A percentile compares a stretch with the other conserved stretches of the same genome.
These are phyloP conservation scores for Golubevia sp. DNA, from an alignment of 1,284 basidiomycete species.

Conservation along the genomic window DNA sequence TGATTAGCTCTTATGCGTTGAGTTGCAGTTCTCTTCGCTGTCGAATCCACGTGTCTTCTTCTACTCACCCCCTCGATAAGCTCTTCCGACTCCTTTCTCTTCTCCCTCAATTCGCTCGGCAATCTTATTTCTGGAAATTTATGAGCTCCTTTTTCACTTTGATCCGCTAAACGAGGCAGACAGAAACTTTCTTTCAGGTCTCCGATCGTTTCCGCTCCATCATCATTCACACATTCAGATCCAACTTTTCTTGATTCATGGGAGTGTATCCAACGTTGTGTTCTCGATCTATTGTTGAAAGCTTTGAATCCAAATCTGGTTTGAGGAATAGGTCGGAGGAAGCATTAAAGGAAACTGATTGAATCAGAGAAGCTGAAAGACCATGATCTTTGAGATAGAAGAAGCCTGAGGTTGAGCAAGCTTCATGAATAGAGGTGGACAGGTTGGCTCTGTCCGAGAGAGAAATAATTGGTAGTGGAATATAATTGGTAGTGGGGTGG, in stretches of 20 bases:
- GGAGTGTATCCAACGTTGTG: conserved; percentile 35
- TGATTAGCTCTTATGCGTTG: not conserved
- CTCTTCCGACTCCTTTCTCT: conserved; percentile 9
- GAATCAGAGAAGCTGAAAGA: conserved; percentile 22
- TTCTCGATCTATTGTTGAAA: conserved; percentile 12
- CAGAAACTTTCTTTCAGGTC: conserved; percentile 52
- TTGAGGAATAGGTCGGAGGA: conserved; percentile 26
- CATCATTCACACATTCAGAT: too few relatives aligned
- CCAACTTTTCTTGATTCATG: not conserved
- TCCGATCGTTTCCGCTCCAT: conserved; percentile 11
- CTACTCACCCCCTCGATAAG: conserved; percentile 18
- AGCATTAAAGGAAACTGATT: conserved; percentile 20
- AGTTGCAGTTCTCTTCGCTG: not conserved
- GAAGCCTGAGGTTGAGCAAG: conserved; percentile 30
- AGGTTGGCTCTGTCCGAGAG: conserved; percentile 3
- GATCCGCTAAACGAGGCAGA: conserved; percentile 17
- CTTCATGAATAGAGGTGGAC: conserved; percentile 19
- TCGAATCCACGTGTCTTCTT: not conserved
- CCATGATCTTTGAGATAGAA: conserved; percentile 43
- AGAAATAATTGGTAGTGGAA: conserved; percentile 32
- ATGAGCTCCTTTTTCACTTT: not conserved
- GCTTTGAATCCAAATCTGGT: conserved; percentile 10
- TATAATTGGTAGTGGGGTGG: too few relatives aligned
- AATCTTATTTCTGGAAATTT: conserved; percentile 20
- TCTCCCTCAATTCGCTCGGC: conserved; percentile 15